These are phyloP conservation scores for Ustilago curta DNA, from an alignment of 1,284 basidiomycete species.

Conservation along the genomic window DNA sequence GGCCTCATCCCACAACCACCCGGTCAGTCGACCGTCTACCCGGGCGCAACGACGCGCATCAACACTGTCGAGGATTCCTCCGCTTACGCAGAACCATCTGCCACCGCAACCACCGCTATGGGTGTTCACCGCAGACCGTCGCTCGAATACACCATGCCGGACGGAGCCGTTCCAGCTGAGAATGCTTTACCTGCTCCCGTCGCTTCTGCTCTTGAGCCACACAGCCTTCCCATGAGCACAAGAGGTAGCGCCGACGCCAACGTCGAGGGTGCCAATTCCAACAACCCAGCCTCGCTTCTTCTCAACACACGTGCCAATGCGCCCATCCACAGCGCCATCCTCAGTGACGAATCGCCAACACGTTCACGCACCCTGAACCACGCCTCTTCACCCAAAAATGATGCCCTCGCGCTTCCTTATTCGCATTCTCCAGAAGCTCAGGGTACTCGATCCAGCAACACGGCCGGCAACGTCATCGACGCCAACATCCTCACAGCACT, in stretches of 20 bases:
- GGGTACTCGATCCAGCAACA: background rate
- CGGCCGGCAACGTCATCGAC: slow-evolving; percentile 17
- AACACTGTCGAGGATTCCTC: slow-evolving; percentile 4
- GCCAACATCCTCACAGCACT: slow-evolving; percentile 34
- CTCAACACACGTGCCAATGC: background rate
- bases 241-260: slow-evolving; percentile 20
- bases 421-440: background rate
- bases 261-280: slow-evolving; percentile 18
- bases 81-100: background rate
- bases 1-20: slow-evolving; percentile 59
- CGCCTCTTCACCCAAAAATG: slow-evolving; percentile 8
- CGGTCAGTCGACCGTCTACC: slow-evolving; percentile 43
- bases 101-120: background rate
- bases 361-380: slow-evolving; percentile 24
- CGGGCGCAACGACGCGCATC: slow-evolving; percentile 38
- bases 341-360: slow-evolving; percentile 5
- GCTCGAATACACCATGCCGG: slow-evolving; percentile 30
- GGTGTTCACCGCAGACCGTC: slow-evolving; percentile 29
- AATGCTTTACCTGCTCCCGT: slow-evolving; percentile 2
- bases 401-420: background rate
- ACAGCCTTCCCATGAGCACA: slow-evolving; percentile 36
- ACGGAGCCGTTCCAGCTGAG: background rate
- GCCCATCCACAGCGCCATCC: background rate
- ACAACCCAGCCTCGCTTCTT: slow-evolving; percentile 21
- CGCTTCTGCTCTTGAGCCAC: slow-evolving; percentile 18